A percentile compares a stretch with the other conserved stretches of the same genome.
phyloP scores from a whole-genome alignment of 495 filamentous ascomycete genomes.

The Bryoglossum gracile region DNA sequence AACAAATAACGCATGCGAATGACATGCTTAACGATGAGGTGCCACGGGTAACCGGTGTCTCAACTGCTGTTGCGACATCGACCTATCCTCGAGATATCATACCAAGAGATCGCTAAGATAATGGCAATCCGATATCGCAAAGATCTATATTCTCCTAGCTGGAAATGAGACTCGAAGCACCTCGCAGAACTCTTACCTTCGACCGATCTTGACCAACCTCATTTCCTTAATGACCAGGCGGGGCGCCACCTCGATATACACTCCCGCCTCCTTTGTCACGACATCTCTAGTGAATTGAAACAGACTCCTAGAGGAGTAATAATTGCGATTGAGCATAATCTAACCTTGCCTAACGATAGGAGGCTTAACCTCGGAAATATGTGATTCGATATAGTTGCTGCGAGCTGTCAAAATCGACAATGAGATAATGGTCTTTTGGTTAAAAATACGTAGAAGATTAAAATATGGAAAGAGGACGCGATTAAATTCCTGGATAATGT shows the following conservation, averaged over 20 bases:
- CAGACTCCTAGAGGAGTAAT: constrained; percentile 33
- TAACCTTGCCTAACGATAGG: background rate
- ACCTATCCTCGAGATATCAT: constrained; percentile 12
- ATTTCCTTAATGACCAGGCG: constrained; percentile 48
- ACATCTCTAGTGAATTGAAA: constrained; percentile 52
- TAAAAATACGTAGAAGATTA: too few species aligned
- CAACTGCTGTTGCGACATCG: constrained; percentile 4
- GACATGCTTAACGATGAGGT: constrained; percentile 1
- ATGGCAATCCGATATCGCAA: constrained; percentile 44
- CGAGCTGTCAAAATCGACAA: too few species aligned
- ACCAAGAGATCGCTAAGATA: constrained; percentile 46
- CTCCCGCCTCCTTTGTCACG: constrained; percentile 62
- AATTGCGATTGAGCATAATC: background rate
- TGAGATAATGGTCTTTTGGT: too few species aligned
- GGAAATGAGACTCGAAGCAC: constrained; percentile 47
- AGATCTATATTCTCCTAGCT: constrained; percentile 58
- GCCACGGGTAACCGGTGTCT: constrained; percentile 4
- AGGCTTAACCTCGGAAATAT: constrained; percentile 10
- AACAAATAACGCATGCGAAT: constrained; percentile 13
- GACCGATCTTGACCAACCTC: constrained; percentile 32
- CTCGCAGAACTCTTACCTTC: constrained; percentile 51
- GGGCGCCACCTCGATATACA: constrained; percentile 58
- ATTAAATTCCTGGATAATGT: too few species aligned
- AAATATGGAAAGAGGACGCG: too few species aligned
- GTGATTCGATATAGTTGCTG: too few species aligned